Evolutionary conservation across 352 stramenopile genomes (phyloP).

Genomic region (Pythium sukuiense): DNA sequence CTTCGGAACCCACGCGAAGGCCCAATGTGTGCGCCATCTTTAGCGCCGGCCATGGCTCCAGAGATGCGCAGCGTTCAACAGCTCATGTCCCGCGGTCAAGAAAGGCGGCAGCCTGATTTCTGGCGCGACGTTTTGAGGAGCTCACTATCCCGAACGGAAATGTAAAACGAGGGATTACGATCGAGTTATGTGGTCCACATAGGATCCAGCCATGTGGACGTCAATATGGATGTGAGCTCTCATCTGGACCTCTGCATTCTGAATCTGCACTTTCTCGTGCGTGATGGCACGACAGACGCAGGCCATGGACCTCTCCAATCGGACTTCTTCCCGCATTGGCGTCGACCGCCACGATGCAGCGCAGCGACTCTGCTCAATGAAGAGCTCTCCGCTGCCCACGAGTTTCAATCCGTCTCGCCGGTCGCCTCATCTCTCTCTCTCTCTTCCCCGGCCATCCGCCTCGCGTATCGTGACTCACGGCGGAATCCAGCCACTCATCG

Average conservation of each 20-base stretch:
- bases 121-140: not conserved
- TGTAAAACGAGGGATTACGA: not conserved
- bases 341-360: not conserved
- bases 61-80: not conserved
- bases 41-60: not conserved
- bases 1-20: not conserved
- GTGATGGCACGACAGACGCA: conserved; percentile 1
- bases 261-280: not conserved
- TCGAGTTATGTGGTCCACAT: not conserved
- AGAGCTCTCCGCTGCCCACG: not conserved
- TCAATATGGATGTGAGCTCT: not conserved
- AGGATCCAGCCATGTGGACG: not conserved
- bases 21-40: not conserved
- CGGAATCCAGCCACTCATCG: no score
- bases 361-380: no score
- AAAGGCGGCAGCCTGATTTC: not conserved
- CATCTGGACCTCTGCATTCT: not conserved
- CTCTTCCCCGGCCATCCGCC: not conserved
- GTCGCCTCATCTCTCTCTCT: conserved; percentile 2
- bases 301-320: not conserved
- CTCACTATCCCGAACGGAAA: not conserved
- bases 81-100: not conserved
- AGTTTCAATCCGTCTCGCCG: not conserved
- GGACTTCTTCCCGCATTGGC: not conserved
- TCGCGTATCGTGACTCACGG: no score